phyloP scores from a whole-genome alignment of 495 filamentous ascomycete species.

The Acidomyces sp. region DNA sequence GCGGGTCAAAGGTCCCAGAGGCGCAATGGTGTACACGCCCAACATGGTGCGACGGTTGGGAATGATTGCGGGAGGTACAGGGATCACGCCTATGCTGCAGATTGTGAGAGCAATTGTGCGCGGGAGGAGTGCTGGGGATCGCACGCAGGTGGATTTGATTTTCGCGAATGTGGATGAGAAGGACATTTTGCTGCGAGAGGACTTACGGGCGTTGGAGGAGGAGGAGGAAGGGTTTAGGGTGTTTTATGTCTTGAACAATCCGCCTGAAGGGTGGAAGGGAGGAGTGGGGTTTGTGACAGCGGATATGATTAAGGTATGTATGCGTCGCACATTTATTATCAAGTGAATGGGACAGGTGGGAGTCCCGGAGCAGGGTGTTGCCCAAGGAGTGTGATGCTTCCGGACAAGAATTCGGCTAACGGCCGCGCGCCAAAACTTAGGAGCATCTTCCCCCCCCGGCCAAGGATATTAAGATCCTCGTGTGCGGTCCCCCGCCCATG shows the following conservation, averaged over 20 bases:
- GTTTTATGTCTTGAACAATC: slow-evolving; percentile 93
- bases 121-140: slow-evolving; percentile 59
- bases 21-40: slow-evolving; percentile 88
- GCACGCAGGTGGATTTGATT: slow-evolving; percentile 79
- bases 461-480: slow-evolving; percentile 80
- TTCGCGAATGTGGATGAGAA: slow-evolving; percentile 91
- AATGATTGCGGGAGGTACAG: slow-evolving; percentile 96
- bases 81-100: slow-evolving; percentile 97
- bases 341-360: too few relatives aligned
- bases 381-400: too few relatives aligned
- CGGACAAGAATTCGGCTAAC: too few relatives aligned
- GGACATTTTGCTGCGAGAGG: slow-evolving; percentile 85
- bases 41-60: slow-evolving; percentile 90
- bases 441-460: slow-evolving; percentile 74
- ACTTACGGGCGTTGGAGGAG: slow-evolving; percentile 63
- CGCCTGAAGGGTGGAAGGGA: slow-evolving; percentile 76
- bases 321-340: too few relatives aligned
- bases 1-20: slow-evolving; percentile 84
- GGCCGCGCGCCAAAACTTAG: too few relatives aligned
- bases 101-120: slow-evolving; percentile 81
- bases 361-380: too few relatives aligned
- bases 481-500: slow-evolving; percentile 96
- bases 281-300: slow-evolving; percentile 86
- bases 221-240: slow-evolving; percentile 71
- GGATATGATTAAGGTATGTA: slow-evolving; percentile 81